Percentiles rank a stretch among this genome's conserved stretches.
These are phyloP conservation scores for Pseudogymnoascus sp. DNA, from an alignment of 2,329 filamentous ascomycete genomes.

Conservation along the genomic window DNA sequence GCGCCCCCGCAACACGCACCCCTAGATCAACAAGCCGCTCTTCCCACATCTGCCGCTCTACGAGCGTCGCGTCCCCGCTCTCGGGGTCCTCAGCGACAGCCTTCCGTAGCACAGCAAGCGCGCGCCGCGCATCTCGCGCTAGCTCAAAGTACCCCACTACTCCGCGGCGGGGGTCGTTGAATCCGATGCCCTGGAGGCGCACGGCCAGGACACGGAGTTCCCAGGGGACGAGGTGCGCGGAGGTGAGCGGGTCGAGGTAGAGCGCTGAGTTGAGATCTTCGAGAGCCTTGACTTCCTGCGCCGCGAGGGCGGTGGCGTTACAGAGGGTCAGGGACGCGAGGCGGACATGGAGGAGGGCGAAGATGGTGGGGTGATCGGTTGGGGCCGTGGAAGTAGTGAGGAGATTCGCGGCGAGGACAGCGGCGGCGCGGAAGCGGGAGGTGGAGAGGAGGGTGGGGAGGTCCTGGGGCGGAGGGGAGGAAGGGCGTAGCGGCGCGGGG, in stretches of 20 bases:
- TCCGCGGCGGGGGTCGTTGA: constrained; percentile 72
- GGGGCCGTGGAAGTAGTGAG: constrained; percentile 45
- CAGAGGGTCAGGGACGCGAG: constrained; percentile 76
- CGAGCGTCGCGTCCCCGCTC: constrained; percentile 37
- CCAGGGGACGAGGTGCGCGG: constrained; percentile 73
- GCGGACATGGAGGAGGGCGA: constrained; percentile 71
- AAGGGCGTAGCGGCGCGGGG: constrained; percentile 59
- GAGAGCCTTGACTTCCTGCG: constrained; percentile 56
- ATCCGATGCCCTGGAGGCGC: constrained; percentile 75
- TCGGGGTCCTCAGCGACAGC: constrained; percentile 12
- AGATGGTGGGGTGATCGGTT: constrained; percentile 57
- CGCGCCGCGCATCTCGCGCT: constrained; percentile 63
- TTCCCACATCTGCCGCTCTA: constrained; percentile 60
- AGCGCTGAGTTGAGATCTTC: constrained; percentile 51
- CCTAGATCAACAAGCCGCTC: constrained; percentile 67
- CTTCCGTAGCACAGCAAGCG: constrained; percentile 42
- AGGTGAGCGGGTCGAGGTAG: constrained; percentile 48
- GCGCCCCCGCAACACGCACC: constrained; percentile 52
- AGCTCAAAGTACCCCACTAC: constrained; percentile 90
- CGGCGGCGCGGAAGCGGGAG: constrained; percentile 75
- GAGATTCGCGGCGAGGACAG: constrained; percentile 56
- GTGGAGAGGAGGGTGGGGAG: constrained; percentile 59
- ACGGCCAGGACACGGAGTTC: constrained; percentile 74
- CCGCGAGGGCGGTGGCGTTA: constrained; percentile 61
- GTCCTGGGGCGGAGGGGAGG: constrained; percentile 51